Conservation (phyloP, 768 basidiomycete genomes). For the Trametes maxima region DNA sequence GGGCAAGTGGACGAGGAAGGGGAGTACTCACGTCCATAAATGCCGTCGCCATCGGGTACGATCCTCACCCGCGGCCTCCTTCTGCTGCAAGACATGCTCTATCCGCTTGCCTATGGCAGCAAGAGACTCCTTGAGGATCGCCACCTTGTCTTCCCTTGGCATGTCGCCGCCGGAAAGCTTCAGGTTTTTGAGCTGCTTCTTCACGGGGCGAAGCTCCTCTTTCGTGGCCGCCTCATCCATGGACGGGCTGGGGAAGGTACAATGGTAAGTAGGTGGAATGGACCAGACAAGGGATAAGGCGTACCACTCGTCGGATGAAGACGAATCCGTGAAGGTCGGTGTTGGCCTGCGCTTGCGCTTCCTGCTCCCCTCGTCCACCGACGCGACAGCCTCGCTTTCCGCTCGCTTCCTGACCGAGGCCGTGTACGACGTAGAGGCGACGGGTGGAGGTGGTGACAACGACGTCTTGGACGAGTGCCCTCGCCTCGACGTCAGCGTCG, state of each 20-base stretch:
- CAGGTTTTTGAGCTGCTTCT: slow-evolving; percentile 97
- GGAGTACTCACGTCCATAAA: slow-evolving; percentile 86
- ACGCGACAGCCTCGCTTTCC: slow-evolving; percentile 83
- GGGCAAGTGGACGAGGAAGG: neutral
- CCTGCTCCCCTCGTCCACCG: slow-evolving; percentile 67
- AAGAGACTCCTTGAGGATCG: slow-evolving; percentile 92
- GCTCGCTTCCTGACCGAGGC: slow-evolving; percentile 73
- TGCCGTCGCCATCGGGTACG: slow-evolving; percentile 87
- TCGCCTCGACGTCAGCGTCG: slow-evolving; percentile 69
- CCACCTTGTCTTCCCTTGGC: slow-evolving; percentile 94
- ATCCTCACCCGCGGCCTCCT: slow-evolving; percentile 80
- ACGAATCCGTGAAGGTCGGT: slow-evolving; percentile 94
- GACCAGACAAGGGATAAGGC: slow-evolving; percentile 33
- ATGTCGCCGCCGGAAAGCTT: slow-evolving; percentile 93
- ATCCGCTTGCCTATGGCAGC: slow-evolving; percentile 93
- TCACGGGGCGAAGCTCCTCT: slow-evolving; percentile 93
- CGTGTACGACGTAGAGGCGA: slow-evolving; percentile 67
- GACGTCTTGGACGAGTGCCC: slow-evolving; percentile 68
- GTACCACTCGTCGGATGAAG: slow-evolving; percentile 89
- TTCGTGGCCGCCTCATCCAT: slow-evolving; percentile 95
- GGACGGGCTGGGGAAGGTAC: slow-evolving; percentile 62
- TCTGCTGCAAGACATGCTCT: slow-evolving; percentile 75
- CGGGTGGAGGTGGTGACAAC: slow-evolving; percentile 73
- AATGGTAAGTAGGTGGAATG: slow-evolving; percentile 11
- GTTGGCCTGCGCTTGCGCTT: slow-evolving; percentile 94